Percentiles rank a stretch among this genome's conserved stretches.
These are phyloP conservation scores for Ceratobasidium sp. DNA, from an alignment of 1,284 basidiomycete genomes.

Conservation along the genomic window DNA sequence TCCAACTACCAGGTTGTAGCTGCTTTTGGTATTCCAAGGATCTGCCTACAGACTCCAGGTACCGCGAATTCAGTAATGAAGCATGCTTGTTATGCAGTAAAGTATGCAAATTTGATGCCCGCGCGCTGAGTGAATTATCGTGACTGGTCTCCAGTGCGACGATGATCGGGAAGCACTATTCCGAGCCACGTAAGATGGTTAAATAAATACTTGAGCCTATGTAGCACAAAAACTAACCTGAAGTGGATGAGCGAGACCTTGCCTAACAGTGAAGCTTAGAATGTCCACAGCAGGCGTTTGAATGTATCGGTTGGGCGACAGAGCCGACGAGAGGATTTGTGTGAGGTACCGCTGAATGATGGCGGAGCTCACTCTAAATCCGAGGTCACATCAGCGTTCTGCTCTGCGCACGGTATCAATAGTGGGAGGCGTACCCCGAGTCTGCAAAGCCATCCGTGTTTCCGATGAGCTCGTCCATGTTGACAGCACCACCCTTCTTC, in stretches of 20 bases:
- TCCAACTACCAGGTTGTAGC: constrained; percentile 61
- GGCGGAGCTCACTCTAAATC: constrained; percentile 85
- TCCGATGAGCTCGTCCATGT: constrained; percentile 94
- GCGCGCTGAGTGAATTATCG: constrained; percentile 69
- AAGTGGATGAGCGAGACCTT: constrained; percentile 95
- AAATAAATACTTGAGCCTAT: not conserved
- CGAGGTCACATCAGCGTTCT: not conserved
- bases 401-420: not conserved
- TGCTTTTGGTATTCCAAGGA: constrained; percentile 88
- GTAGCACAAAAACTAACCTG: constrained; percentile 65
- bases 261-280: constrained; percentile 90
- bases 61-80: constrained; percentile 88
- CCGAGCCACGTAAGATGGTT: not conserved
- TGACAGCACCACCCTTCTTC: constrained; percentile 68
- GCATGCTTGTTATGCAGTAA: constrained; percentile 90
- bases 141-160: constrained; percentile 92
- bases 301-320: constrained; percentile 76
- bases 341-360: constrained; percentile 92
- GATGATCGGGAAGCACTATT: constrained; percentile 89
- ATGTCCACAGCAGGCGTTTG: constrained; percentile 92
- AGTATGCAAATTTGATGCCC: constrained; percentile 85
- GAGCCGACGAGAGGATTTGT: constrained; percentile 83
- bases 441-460: constrained; percentile 95
- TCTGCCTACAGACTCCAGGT: constrained; percentile 79
- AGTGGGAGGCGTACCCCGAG: constrained; percentile 76